Percentiles rank a stretch among this genome's conserved stretches.
phyloP scores from a whole-genome alignment of 2,329 filamentous ascomycete species.

The Aschersonia sp. region DNA sequence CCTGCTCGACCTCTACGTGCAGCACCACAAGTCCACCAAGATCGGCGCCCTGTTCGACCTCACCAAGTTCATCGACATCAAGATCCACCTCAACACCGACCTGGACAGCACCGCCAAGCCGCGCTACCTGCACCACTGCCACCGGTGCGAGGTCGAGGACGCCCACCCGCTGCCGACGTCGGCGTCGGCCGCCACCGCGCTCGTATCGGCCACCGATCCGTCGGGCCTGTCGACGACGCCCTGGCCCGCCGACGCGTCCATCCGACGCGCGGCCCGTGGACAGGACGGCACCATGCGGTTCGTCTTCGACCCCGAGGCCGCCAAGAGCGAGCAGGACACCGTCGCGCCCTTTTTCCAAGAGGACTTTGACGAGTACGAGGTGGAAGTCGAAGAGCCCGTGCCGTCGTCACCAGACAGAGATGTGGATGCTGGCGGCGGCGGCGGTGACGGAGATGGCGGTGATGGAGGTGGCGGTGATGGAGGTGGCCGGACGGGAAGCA shows the following conservation, averaged over 20 bases:
- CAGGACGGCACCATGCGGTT: slow-evolving; percentile 72
- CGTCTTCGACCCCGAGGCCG: slow-evolving; percentile 69
- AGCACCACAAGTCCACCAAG: slow-evolving; percentile 60
- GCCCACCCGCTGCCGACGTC: slow-evolving; percentile 16
- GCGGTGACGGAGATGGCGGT: neutral
- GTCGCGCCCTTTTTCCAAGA: slow-evolving; percentile 57
- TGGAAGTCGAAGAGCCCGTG: slow-evolving; percentile 58
- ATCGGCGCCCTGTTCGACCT: slow-evolving; percentile 60
- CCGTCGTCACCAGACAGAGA: slow-evolving; percentile 14
- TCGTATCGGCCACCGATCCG: slow-evolving; percentile 3
- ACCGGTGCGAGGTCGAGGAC: slow-evolving; percentile 30
- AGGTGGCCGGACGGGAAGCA: too few species aligned
- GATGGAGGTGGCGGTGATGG: slow-evolving; percentile 3
- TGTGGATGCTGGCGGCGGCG: slow-evolving; percentile 6
- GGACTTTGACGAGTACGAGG: slow-evolving; percentile 62
- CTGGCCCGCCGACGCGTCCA: slow-evolving; percentile 19
- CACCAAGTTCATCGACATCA: slow-evolving; percentile 69
- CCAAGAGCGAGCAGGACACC: slow-evolving; percentile 52
- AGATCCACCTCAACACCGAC: slow-evolving; percentile 76
- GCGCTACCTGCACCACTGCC: slow-evolving; percentile 48
- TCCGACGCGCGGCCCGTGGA: slow-evolving; percentile 21
- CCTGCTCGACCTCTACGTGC: slow-evolving; percentile 81
- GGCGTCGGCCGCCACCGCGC: slow-evolving; percentile 3
- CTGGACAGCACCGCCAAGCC: slow-evolving; percentile 47
- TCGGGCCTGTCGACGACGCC: slow-evolving; percentile 19